phyloP scores from a whole-genome alignment of 306 rosid genomes.

The Cicer arietinum region DNA sequence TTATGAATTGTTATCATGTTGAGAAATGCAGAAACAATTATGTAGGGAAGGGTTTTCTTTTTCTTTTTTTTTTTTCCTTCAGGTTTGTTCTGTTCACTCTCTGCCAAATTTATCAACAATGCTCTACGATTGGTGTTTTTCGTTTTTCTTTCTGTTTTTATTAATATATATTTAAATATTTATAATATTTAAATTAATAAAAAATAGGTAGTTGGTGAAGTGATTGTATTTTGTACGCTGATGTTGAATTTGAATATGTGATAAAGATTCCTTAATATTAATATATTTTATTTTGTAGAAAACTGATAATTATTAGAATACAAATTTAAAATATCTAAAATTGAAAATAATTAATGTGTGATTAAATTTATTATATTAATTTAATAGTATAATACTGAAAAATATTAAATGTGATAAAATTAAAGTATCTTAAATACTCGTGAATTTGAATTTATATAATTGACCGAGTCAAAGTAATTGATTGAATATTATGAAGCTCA shows the following conservation, averaged over 20 bases:
- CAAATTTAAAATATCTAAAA: too few species aligned
- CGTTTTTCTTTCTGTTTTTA: not conserved
- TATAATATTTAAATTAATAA: not conserved
- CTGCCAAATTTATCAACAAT: constrained; percentile 20
- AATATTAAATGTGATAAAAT: too few species aligned
- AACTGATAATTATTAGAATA: too few species aligned
- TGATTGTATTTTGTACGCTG: not conserved
- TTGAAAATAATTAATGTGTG: too few species aligned
- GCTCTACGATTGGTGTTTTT: constrained; percentile 47
- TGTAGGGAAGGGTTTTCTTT: not conserved
- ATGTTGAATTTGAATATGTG: not conserved
- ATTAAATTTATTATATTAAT: too few species aligned
- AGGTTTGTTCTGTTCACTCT: constrained; percentile 5
- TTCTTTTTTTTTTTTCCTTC: not conserved
- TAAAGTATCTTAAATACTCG: too few species aligned
- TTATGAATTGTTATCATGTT: not conserved
- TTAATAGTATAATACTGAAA: too few species aligned
- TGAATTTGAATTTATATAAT: too few species aligned
- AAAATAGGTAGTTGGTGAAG: constrained; percentile 20
- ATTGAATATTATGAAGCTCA: too few species aligned
- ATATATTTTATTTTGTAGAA: too few species aligned
- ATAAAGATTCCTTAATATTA: not conserved
- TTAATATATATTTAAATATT: too few species aligned
- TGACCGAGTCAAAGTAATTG: too few species aligned
- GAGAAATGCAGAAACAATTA: constrained; percentile 32